Base-by-base conservation (phyloP, 495 filamentous ascomycete genomes). In the Neurospora intermedia region DNA sequence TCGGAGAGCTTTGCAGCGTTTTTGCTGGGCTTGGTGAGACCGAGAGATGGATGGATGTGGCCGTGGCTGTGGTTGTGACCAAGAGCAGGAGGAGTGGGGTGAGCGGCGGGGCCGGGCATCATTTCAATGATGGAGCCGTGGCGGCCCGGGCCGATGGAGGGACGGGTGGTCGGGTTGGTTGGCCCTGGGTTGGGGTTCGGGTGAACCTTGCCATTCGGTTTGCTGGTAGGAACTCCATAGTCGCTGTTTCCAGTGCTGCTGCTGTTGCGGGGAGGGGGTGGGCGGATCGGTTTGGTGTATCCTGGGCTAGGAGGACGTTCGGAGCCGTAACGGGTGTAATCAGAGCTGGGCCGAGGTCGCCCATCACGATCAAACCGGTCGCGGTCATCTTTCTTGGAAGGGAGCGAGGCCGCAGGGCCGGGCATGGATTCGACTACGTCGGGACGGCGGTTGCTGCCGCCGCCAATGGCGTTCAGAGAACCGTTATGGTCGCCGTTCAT, bases 91-190 rank as follows among this genome's bases (percentile, higher is more conserved):
- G 20, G 70, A 38, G 40, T 9, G 40, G 43, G 31, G 18, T 18
- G 31, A 27, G 41, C 41, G 69, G 72, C 66, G 10, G 74, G 76
- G 1, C 75, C 75, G 31, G 75, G 69, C 69, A 72, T 43, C 45
- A 72, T 69, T 38, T 77, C 75, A 23, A 69, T 31, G 38, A 69
- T 31, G 40, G 54, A 66, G 54, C 54, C 54, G 54, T 66, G 62
- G 23, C 66, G 73, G 70, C 43, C 73, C 45, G 69, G 73, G 31
- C 40, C n/a, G 69, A 31, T 71, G 69, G 59, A 70, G 75, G 38
- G 77, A 73, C 43, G 74, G 71, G 11, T 54, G 71, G 48, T 43
- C 41, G 76, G 54, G 72, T 78, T 78, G 27, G 74, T 71, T 15
- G 78, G 73, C n/a, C 69, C 72, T 18, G 73, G 70, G 54, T 70